Evolutionary conservation across 2,329 filamentous ascomycete species (phyloP).

Genomic region (Scytalidium lignicola): DNA sequence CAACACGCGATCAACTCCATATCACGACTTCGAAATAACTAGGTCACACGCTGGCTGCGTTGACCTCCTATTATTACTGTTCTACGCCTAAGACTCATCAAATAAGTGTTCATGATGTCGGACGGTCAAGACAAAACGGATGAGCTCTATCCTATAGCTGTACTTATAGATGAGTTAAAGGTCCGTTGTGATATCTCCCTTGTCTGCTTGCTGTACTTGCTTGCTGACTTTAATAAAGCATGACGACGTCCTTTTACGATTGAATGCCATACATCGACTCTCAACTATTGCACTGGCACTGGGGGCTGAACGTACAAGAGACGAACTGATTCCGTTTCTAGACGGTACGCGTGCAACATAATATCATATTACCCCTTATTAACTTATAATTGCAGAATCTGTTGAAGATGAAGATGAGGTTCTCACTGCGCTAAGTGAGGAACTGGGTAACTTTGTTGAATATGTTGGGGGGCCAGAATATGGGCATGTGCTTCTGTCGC

Average conservation of each 20-base stretch:
- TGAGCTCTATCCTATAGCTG: conserved; percentile 99
- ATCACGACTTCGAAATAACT: conserved; percentile 23
- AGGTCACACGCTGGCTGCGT: conserved; percentile 23
- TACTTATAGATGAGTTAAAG: conserved; percentile 99
- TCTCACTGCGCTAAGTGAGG: conserved; percentile 91
- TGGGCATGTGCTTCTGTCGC: conserved; percentile 93
- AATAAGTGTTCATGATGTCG: conserved; percentile 63
- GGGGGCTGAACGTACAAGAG: conserved; percentile 91
- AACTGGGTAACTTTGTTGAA: conserved; percentile 94
- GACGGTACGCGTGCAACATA: conserved; percentile 65
- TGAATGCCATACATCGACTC: conserved; percentile 97
- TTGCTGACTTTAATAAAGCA: conserved; percentile 54
- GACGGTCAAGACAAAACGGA: conserved; percentile 87
- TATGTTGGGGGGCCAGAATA: conserved; percentile 93
- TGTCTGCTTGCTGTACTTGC: conserved; percentile 11
- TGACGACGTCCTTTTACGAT: conserved; percentile 93
- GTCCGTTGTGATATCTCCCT: conserved; percentile 43
- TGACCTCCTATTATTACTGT: conserved; percentile 26
- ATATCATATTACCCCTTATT: conserved; percentile 4
- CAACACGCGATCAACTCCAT: conserved; percentile 26
- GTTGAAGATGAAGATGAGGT: conserved; percentile 99
- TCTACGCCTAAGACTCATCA: conserved; percentile 20
- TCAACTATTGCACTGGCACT: conserved; percentile 97
- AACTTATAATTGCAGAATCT: conserved; percentile 63
- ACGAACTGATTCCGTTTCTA: conserved; percentile 97